These are phyloP conservation scores for Pseudogymnoascus sp. DNA, from an alignment of 2,329 filamentous ascomycete genomes.

Conservation along the genomic window DNA sequence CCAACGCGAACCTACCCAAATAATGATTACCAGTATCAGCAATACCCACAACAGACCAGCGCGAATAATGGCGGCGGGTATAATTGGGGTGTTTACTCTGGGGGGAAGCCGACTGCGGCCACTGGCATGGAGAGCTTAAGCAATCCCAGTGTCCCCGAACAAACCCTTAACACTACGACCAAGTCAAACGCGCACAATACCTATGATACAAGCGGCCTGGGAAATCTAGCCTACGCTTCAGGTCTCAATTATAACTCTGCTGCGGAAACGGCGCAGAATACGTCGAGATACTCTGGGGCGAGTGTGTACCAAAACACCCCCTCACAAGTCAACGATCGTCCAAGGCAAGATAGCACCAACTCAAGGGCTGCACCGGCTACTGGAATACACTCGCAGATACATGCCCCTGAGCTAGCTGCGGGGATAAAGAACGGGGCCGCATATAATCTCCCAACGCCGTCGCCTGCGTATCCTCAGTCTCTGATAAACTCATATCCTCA, in stretches of 20 bases:
- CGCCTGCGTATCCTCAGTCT: background rate
- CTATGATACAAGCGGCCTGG: slow-evolving; percentile 9
- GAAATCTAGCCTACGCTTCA: slow-evolving; percentile 7
- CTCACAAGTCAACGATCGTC: background rate
- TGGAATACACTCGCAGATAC: background rate
- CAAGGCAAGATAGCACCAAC: background rate
- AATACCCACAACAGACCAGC: background rate
- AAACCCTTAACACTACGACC: background rate
- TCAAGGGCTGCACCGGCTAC: background rate
- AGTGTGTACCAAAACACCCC: background rate
- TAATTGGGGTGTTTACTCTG: background rate
- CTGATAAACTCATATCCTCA: slow-evolving; percentile 2
- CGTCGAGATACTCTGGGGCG: background rate
- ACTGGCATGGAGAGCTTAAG: background rate
- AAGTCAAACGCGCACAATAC: background rate
- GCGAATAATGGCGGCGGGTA: background rate
- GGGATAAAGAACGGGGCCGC: background rate
- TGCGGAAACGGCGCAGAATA: background rate
- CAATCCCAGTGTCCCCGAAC: background rate
- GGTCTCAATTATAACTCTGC: slow-evolving; percentile 1
- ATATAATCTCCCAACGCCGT: slow-evolving; percentile 5
- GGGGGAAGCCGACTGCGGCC: background rate
- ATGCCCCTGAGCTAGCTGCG: background rate
- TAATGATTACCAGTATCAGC: slow-evolving; percentile 7
- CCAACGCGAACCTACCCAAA: background rate